Evolutionary conservation across 441 rosid genomes (phyloP).

Genomic region (Lepidium campestre): DNA sequence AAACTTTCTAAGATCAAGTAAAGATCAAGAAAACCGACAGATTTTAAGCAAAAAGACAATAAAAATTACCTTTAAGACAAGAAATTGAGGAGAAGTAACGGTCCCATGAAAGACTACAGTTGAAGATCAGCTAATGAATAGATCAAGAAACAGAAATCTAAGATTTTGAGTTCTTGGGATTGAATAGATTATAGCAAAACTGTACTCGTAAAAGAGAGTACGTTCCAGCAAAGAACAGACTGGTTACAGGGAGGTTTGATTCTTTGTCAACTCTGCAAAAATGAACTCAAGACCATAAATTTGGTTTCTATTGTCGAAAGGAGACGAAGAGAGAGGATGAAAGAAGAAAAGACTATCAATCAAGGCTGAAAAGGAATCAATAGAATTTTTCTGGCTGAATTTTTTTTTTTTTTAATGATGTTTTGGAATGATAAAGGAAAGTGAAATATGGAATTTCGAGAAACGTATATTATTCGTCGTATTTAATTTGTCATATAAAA

Average conservation of each 20-base stretch:
- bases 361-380: background rate
- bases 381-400: background rate
- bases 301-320: background rate
- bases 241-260: background rate
- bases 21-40: background rate
- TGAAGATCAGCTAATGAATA: slow-evolving; percentile 9
- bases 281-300: background rate
- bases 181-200: slow-evolving; percentile 3
- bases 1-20: slow-evolving; percentile 6
- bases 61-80: slow-evolving; percentile 5
- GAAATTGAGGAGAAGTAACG: slow-evolving; percentile 23
- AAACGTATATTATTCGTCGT: background rate
- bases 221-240: slow-evolving; percentile 26
- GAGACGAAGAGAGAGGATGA: background rate
- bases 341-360: background rate
- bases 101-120: slow-evolving; percentile 13
- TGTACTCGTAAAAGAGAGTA: slow-evolving; percentile 5
- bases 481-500: background rate
- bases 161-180: slow-evolving; percentile 9
- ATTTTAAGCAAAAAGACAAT: background rate
- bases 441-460: background rate
- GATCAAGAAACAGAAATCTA: slow-evolving; percentile 19
- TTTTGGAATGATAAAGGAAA: background rate
- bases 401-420: background rate
- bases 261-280: background rate